These are phyloP conservation scores for Rhododendron williamsianum DNA, from an alignment of 148 eudicot species.

Conservation along the genomic window DNA sequence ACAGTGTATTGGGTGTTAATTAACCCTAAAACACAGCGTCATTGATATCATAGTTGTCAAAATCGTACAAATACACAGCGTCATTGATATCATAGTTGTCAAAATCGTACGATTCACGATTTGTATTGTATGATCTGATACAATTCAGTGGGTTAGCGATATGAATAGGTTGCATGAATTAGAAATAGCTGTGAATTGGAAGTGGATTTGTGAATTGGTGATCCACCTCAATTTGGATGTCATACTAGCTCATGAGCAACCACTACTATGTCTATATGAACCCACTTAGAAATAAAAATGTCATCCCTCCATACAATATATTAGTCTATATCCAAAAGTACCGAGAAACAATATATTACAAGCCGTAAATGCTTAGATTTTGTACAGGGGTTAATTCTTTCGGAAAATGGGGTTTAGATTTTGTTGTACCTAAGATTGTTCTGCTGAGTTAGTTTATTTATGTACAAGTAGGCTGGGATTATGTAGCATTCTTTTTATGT, in stretches of 20 bases:
- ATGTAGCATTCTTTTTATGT: not conserved
- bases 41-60: not conserved
- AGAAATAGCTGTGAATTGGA: not conserved
- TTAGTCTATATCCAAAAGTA: not conserved
- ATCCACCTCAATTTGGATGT: not conserved
- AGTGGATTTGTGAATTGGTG: not conserved
- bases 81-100: not conserved
- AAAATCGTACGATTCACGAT: too few relatives aligned
- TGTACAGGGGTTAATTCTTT: not conserved
- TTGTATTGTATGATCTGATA: not conserved
- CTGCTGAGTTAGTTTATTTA: not conserved
- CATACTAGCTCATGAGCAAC: not conserved
- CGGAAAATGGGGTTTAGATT: not conserved
- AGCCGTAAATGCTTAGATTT: not conserved
- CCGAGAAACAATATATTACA: not conserved
- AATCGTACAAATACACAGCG: not conserved
- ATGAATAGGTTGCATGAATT: not conserved
- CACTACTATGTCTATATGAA: not conserved
- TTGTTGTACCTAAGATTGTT: not conserved
- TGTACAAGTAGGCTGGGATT: not conserved
- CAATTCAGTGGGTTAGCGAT: not conserved
- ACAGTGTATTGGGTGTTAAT: not conserved
- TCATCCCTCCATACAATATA: not conserved
- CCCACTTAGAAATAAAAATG: not conserved
- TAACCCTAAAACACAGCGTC: not conserved